Evolutionary conservation across 2,329 filamentous ascomycete species (phyloP), one percentile per base, ranked within the genome.

Genomic region (Penicillium palitans): DNA sequence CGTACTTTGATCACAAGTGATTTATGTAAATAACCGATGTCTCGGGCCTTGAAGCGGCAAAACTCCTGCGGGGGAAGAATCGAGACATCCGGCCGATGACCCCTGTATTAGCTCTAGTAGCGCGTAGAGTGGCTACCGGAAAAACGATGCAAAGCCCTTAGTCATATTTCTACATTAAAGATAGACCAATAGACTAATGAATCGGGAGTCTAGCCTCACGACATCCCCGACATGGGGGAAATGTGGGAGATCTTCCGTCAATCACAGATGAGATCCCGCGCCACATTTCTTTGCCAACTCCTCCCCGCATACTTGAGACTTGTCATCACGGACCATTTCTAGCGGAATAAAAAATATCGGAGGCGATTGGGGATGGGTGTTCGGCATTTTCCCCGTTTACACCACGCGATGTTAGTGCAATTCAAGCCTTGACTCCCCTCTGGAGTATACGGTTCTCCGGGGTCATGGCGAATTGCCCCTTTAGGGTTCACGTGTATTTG

Each of bases 41-140:
- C 49, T 48, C 50, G 19, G 24, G 21, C 27, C 66, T 66, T 17
- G 51, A 73, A 67, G 55, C 44, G 70, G 71, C 24, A 73, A 70
- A 69, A 65, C 62, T 70, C 70, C 72, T 68, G 70, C 66, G 71
- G 69, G 65, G 69, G 53, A 42, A 5, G 8, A 48, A n/a, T 58
- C 55, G 45, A 59, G 61, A 57, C 5, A 35, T 17, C 56, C 47
- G 10, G 44, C 17, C 44, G 27, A 24, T 24, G 37, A 21, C 27
- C 15, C 19, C 19, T 17, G 33, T 42, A 17, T 33, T 24, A 12
- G 13, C 19, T 4, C 13, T 12, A 17, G 45, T 24, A 33, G 29
- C 19, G n/a, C 4, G 7, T 21, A 5, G 3, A 9, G 25, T 51
- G 37, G 7, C 33, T 19, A n/a, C 37, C 49, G 37, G 49, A 51